Conservation (phyloP, 805 yeast genomes). For the Kuraishia hungarica region DNA sequence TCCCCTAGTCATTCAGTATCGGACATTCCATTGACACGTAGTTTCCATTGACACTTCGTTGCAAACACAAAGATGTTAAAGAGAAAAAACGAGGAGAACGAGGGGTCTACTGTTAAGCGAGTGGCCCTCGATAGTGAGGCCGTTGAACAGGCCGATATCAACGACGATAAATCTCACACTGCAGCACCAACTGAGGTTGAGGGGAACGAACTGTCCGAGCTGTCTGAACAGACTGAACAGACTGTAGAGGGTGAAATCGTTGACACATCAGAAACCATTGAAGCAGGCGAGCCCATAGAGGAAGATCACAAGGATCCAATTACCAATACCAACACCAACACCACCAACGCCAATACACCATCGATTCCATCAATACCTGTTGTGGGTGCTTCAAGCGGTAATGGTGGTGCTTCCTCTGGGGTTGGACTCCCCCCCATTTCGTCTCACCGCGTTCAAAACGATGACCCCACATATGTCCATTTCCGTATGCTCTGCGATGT, state of each 20-base stretch:
- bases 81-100: constrained; percentile 61
- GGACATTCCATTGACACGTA: too few relatives aligned
- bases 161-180: constrained; percentile 32
- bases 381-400: constrained; percentile 1
- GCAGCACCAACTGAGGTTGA: constrained; percentile 31
- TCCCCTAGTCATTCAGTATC: too few relatives aligned
- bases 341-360: not conserved
- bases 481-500: constrained; percentile 70
- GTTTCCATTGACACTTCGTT: too few relatives aligned
- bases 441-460: constrained; percentile 30
- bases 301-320: not conserved
- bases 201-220: not conserved
- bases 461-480: constrained; percentile 55
- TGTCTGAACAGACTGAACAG: not conserved
- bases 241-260: not conserved
- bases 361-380: not conserved
- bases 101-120: constrained; percentile 50
- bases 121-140: constrained; percentile 65
- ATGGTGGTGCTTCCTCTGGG: not conserved
- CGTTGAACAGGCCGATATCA: constrained; percentile 31
- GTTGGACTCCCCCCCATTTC: constrained; percentile 21
- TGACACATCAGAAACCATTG: too few relatives aligned
- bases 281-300: too few relatives aligned
- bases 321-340: too few relatives aligned
- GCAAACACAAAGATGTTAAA: constrained; percentile 39